Evolutionary conservation across 208 protist genomes (phyloP).

Genomic region (Naegleria lovaniensis): DNA sequence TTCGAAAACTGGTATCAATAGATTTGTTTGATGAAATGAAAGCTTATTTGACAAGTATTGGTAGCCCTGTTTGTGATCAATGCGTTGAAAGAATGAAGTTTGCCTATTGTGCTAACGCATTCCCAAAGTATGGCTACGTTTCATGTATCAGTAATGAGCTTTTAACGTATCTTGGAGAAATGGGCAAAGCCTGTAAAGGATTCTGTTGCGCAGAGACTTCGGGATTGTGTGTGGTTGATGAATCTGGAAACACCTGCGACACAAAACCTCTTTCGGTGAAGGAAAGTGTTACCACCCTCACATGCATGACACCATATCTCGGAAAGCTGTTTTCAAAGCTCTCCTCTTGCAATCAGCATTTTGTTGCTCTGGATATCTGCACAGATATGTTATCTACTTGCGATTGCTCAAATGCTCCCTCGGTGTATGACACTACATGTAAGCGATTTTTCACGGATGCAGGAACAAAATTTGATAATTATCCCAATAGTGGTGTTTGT

Average conservation of each 20-base stretch:
- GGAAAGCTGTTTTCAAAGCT: neutral
- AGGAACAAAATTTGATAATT: neutral
- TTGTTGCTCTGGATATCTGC: neutral
- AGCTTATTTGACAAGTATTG: neutral
- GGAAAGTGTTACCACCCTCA: neutral
- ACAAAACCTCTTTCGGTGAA: neutral
- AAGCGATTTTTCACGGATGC: neutral
- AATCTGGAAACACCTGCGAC: neutral
- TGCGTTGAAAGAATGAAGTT: neutral
- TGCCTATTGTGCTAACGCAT: neutral
- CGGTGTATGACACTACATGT: neutral
- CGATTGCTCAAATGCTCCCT: neutral
- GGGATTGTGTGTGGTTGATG: neutral
- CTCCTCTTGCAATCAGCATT: neutral
- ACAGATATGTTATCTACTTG: neutral
- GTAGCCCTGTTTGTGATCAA: neutral
- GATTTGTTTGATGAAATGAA: neutral
- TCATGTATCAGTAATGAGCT: neutral
- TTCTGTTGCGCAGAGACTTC: neutral
- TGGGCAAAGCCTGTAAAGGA: neutral
- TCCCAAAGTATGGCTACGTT: neutral
- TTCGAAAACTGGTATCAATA: neutral
- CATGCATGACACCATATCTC: neutral
- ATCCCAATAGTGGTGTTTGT: neutral
- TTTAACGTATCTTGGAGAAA: neutral